Percentiles rank a stretch among this genome's conserved stretches.
Conservation (phyloP, 495 filamentous ascomycete species). For the Daldinia concentrica region DNA sequence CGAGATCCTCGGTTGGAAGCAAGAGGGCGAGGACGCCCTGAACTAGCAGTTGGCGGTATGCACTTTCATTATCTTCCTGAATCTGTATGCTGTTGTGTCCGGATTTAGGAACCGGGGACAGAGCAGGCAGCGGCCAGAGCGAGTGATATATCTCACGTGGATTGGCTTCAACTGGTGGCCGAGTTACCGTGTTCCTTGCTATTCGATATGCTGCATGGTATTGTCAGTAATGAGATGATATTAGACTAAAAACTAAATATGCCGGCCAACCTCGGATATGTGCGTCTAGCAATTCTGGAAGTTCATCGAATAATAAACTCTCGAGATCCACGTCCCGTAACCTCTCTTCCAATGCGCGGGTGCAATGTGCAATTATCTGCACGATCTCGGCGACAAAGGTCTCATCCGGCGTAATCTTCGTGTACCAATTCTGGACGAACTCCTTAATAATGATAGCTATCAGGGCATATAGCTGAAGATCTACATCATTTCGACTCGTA, state of each 20-base stretch:
- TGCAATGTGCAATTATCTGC: slow-evolving; percentile 88
- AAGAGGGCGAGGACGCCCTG: slow-evolving; percentile 80
- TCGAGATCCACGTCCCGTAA: slow-evolving; percentile 83
- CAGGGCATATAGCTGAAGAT: slow-evolving; percentile 90
- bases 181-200: slow-evolving; percentile 61
- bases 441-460: slow-evolving; percentile 88
- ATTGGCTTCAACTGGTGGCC: slow-evolving; percentile 65
- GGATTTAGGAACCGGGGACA: slow-evolving; percentile 76
- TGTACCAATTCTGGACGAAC: slow-evolving; percentile 92
- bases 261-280: slow-evolving; percentile 78
- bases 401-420: slow-evolving; percentile 88
- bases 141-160: slow-evolving; percentile 81
- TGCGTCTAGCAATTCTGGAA: slow-evolving; percentile 80
- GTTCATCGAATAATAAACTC: slow-evolving; percentile 84
- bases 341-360: slow-evolving; percentile 84
- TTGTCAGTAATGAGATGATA: slow-evolving; percentile 19
- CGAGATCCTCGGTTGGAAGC: slow-evolving; percentile 89
- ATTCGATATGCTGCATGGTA: slow-evolving; percentile 61
- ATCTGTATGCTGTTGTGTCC: slow-evolving; percentile 60
- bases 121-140: slow-evolving; percentile 78
- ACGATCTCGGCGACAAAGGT: slow-evolving; percentile 86
- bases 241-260: slow-evolving; percentile 14
- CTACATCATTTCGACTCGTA: slow-evolving; percentile 91
- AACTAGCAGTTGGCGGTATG: slow-evolving; percentile 83
- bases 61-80: slow-evolving; percentile 78